Conservation (phyloP, 2,329 filamentous ascomycete species). For the Neofusicoccum sp. region DNA sequence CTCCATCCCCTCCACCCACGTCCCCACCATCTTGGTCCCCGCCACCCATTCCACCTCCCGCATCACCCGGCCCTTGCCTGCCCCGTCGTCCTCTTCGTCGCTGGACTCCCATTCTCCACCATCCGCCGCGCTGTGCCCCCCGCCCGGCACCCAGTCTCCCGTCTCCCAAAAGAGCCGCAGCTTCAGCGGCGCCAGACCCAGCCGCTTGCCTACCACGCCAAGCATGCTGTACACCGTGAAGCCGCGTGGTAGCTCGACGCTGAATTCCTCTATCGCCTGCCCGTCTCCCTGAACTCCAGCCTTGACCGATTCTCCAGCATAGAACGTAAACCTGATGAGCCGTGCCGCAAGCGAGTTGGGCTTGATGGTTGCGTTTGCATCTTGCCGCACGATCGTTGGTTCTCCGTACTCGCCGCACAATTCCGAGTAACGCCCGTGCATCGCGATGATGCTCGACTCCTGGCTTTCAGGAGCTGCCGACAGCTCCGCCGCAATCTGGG, state of each 20-base stretch:
- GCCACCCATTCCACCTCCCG: slow-evolving; percentile 77
- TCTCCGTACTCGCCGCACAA: slow-evolving; percentile 75
- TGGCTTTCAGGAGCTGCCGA: slow-evolving; percentile 57
- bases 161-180: slow-evolving; percentile 81
- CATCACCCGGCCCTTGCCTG: slow-evolving; percentile 50
- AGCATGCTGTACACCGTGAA: slow-evolving; percentile 81
- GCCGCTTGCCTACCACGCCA: slow-evolving; percentile 71
- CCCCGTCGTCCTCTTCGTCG: slow-evolving; percentile 41
- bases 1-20: slow-evolving; percentile 73
- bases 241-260: slow-evolving; percentile 64
- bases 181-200: slow-evolving; percentile 61
- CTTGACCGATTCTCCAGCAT: slow-evolving; percentile 41
- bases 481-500: slow-evolving; percentile 75
- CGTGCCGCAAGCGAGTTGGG: slow-evolving; percentile 80
- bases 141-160: slow-evolving; percentile 81
- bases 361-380: slow-evolving; percentile 49
- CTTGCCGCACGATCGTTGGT: slow-evolving; percentile 58
- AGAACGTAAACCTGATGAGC: slow-evolving; percentile 63
- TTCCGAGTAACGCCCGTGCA: slow-evolving; percentile 70
- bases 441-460: slow-evolving; percentile 52
- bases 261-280: slow-evolving; percentile 25
- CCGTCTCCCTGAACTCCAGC: slow-evolving; percentile 21
- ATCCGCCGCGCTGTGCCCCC: slow-evolving; percentile 57
- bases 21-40: slow-evolving; percentile 77
- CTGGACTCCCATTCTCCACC: slow-evolving; percentile 49